These are phyloP conservation scores for Nothophytophthora sp. DNA, from an alignment of 352 stramenopile species.

Conservation along the genomic window DNA sequence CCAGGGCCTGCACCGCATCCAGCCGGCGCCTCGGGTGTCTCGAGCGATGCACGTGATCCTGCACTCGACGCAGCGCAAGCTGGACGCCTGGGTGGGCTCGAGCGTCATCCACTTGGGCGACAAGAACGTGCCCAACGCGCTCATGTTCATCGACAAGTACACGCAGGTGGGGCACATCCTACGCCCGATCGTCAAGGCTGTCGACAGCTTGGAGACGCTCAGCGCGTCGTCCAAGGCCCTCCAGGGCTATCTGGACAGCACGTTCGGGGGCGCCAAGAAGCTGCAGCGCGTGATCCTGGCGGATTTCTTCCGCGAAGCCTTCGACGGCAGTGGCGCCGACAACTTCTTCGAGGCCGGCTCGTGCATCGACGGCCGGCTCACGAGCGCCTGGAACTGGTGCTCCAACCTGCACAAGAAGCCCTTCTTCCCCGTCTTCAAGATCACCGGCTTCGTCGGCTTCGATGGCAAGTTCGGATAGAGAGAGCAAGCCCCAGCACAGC, in stretches of 20 bases:
- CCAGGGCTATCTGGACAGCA: slow-evolving; percentile 61
- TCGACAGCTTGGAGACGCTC: slow-evolving; percentile 72
- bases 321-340: slow-evolving; percentile 94
- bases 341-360: slow-evolving; percentile 96
- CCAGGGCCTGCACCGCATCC: slow-evolving; percentile 95
- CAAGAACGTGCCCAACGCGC: slow-evolving; percentile 97
- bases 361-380: slow-evolving; percentile 97
- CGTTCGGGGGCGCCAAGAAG: slow-evolving; percentile 85
- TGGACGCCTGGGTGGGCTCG: slow-evolving; percentile 91
- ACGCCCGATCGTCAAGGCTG: slow-evolving; percentile 86
- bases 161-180: slow-evolving; percentile 92
- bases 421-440: slow-evolving; percentile 97
- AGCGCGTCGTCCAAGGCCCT: slow-evolving; percentile 51
- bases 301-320: slow-evolving; percentile 97
- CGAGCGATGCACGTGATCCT: slow-evolving; percentile 96
- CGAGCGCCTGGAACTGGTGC: slow-evolving; percentile 98
- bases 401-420: slow-evolving; percentile 92
- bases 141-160: slow-evolving; percentile 99
- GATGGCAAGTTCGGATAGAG: slow-evolving; percentile 94
- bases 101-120: slow-evolving; percentile 97
- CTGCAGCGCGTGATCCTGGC: slow-evolving; percentile 92
- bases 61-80: slow-evolving; percentile 68
- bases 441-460: slow-evolving; percentile 96
- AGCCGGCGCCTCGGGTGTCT: slow-evolving; percentile 92
- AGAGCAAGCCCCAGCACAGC: neutral